These are phyloP conservation scores for Streptanthus diversifolius DNA, from an alignment of 345 rosid species.

Conservation along the genomic window DNA sequence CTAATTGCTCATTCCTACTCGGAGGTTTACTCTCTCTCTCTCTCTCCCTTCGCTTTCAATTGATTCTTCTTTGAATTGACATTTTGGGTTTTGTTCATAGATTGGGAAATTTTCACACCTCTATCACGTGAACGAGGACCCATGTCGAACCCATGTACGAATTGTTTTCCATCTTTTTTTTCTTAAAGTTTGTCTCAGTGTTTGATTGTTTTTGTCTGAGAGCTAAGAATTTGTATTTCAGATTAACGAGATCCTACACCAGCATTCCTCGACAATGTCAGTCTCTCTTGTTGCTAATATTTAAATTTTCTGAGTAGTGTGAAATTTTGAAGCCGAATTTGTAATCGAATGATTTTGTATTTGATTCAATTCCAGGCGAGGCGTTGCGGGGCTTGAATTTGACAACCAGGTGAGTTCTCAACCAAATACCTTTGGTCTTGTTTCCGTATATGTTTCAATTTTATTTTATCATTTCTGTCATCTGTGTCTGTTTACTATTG, in stretches of 20 bases:
- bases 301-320: background rate
- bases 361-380: slow-evolving; percentile 42
- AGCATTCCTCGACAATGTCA: background rate
- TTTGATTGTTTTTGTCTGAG: background rate
- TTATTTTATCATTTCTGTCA: background rate
- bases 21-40: slow-evolving; percentile 40
- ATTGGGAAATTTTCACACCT: slow-evolving; percentile 61
- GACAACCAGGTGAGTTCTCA: slow-evolving; percentile 61
- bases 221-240: slow-evolving; percentile 30
- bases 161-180: background rate
- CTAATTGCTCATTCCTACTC: slow-evolving; percentile 64
- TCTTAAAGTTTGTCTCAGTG: background rate
- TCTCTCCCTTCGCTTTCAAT: background rate
- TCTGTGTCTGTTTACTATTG: background rate
- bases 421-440: background rate
- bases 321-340: background rate
- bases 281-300: slow-evolving; percentile 2
- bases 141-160: slow-evolving; percentile 59
- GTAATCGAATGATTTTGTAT: background rate
- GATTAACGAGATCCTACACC: slow-evolving; percentile 6
- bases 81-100: slow-evolving; percentile 33
- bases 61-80: background rate
- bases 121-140: slow-evolving; percentile 48
- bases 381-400: slow-evolving; percentile 67
- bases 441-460: background rate